Evolutionary conservation across 345 rosid species (phyloP), one percentile per base, ranked within the genome.

Genomic region (Pugionium cornutum): DNA sequence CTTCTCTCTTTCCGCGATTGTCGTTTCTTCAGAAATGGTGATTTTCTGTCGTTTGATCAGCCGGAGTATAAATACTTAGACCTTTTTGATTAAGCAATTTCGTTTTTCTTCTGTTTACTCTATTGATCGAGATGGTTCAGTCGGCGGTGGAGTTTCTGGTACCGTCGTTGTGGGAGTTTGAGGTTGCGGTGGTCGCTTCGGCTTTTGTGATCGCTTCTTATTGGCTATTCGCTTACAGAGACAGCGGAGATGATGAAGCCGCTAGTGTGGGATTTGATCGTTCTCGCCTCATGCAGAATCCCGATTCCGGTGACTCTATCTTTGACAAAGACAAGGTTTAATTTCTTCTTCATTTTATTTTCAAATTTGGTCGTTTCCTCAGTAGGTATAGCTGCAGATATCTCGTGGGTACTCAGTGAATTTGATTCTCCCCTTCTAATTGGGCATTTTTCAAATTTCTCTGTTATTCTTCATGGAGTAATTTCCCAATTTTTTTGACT

Each of bases 101-200:
- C 4, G 25, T 46, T 18, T 2, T 11, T 3, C 11, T 4, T 66
- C 4, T 4, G 6, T 42, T 52, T 4, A 53, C 66, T 53, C 66
- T 2, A 26, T 30, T 75, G 82, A 64, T 81, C 46, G 82, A 75
- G 45, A 64, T 74, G 77, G 77, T 73, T 67, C 71, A 51, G 68
- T 65, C 43, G 7, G 46, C 62, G 29, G 76, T 75, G 56, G 86
- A 74, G 58, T 67, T 82, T 55, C 74, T 92, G 74, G 54, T 89
- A 45, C 99, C 95, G 40, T 88, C 97, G 2, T 75, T 83, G 84
- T 92, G 97, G 99, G 97, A 94, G 84, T 53, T 89, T 73, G 62
- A 85, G 68, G 91, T 94, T 35, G 78, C 86, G 18, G 62, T 88
- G 58, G 90, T 80, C 4, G 89, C 94, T 40, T 81, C 92, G 26